These are phyloP conservation scores for Boletellus ananas DNA, from an alignment of 768 basidiomycete species.

Conservation along the genomic window DNA sequence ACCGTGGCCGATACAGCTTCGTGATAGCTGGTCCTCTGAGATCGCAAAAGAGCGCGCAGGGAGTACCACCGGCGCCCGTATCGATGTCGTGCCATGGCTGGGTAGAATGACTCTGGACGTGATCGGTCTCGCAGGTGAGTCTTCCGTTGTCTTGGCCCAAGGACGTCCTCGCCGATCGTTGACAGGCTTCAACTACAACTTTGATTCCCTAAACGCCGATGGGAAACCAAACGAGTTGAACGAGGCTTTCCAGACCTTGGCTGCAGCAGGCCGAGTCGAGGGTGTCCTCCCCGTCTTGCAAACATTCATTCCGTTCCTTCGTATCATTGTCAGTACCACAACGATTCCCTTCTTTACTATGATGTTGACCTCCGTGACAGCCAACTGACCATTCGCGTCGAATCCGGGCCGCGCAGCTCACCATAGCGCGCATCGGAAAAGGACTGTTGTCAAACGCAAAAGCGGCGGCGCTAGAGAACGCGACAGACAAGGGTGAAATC, in stretches of 20 bases:
- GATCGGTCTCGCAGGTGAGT: neutral
- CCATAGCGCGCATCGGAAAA: neutral
- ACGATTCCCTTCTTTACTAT: no score
- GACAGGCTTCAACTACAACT: neutral
- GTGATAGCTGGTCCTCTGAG: neutral
- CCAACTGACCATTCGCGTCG: neutral
- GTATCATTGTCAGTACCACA: neutral
- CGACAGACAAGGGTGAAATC: conserved; percentile 27
- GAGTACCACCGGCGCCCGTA: neutral
- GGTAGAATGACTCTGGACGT: neutral
- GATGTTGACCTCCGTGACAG: neutral
- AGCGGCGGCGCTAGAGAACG: conserved; percentile 21
- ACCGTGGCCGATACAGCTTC: neutral
- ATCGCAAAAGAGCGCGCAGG: neutral
- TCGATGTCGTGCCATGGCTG: neutral
- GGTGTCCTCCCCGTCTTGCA: neutral
- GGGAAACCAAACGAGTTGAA: neutral
- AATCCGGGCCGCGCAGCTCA: neutral
- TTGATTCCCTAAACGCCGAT: neutral
- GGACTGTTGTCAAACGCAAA: neutral
- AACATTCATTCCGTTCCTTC: neutral
- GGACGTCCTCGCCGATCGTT: neutral
- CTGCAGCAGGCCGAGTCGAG: neutral
- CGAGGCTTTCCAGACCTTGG: neutral
- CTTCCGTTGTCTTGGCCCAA: neutral